Base-by-base conservation (phyloP, 441 rosid genomes). In the Hura crepitans region DNA sequence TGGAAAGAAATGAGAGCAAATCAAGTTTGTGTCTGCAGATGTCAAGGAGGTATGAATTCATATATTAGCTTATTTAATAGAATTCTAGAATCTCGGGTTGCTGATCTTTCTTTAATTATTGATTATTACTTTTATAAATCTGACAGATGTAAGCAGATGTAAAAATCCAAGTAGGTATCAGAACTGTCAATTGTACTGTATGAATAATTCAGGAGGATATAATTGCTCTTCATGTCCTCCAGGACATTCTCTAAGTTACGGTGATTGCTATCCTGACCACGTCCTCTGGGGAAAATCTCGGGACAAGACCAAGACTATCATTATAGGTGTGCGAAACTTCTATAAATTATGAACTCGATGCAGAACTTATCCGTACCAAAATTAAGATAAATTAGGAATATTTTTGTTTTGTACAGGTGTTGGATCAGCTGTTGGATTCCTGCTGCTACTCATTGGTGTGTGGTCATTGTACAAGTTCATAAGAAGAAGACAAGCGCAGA, bases 21-120 rank as follows among this genome's bases (percentile, higher is more conserved):
- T 20, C 69, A 68, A 54, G 4, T 68, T 7, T 74, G 69, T 23
- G 50, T 74, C 35, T 74, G 73, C 20, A 13, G 30, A 8, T 70
- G 72, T 43, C 39, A 35, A 35, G 28, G 43, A 56, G 72, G 72
- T 68, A 56, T 4, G 0, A 42, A 3, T 47, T 13, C n/a, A 30
- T 25, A 1, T 45, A 6, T 20, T 53, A 6, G 13, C 57, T 53
- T 20, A 42, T 2, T 0, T 42, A 12, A 20, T 7, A n/a, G 0
- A 6, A 4, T 9, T 6, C 13, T 10, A 42, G 12, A 8, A 9
- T 9, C 22, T 22, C 3, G 4, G 4, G 47, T 4, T 35, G 46
- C 28, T 37, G 27, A 18, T 49, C 6, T 63, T 63, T 45, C 5
- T 62, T 22, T 20, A 0, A 12, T 39, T 14, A 37, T 42, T 12